Conservation (phyloP, 768 basidiomycete species). For the Sarcodon sp. region DNA sequence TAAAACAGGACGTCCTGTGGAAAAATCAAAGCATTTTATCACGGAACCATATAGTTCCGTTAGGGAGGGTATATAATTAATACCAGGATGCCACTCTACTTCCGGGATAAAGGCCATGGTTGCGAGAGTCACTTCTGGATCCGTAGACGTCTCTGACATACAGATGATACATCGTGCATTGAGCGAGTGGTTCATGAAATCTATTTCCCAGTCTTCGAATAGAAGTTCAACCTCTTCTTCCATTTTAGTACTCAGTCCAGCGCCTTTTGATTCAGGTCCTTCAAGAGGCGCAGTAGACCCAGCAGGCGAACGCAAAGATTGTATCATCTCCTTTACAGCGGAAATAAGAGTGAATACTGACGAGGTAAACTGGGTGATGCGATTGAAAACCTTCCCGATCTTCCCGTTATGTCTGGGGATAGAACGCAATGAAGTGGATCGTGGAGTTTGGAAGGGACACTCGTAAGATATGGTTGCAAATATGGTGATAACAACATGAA, state of each 20-base stretch:
- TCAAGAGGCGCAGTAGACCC: background rate
- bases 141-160: constrained; percentile 10
- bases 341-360: background rate
- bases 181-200: background rate
- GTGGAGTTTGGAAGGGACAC: background rate
- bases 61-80: background rate
- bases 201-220: background rate
- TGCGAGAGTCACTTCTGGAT: constrained; percentile 7
- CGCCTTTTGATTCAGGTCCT: background rate
- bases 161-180: constrained; percentile 5
- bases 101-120: constrained; percentile 6
- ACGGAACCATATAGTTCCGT: background rate
- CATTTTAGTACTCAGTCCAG: background rate
- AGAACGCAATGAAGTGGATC: background rate
- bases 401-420: background rate
- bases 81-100: constrained; percentile 5
- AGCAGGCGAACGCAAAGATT: no score
- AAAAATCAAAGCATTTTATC: background rate
- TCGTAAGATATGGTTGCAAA: background rate
- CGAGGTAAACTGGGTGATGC: background rate
- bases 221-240: background rate
- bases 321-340: background rate
- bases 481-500: constrained; percentile 4
- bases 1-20: background rate
- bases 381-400: background rate